These are phyloP conservation scores for Cadophora malorum DNA, from an alignment of 2,329 filamentous ascomycete genomes.

Conservation along the genomic window DNA sequence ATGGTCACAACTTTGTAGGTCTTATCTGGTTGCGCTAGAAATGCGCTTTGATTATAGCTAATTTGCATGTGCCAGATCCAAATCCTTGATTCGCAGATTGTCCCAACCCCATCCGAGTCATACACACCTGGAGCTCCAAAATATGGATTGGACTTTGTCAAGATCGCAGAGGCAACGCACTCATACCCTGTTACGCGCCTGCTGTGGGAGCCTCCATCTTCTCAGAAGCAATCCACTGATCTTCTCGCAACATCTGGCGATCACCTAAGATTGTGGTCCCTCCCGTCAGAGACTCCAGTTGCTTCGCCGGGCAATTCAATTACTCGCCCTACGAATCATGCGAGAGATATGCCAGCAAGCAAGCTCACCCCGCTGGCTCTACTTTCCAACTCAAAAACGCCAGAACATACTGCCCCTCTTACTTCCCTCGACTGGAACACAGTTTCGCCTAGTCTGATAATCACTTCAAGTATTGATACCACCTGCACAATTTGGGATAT, in stretches of 20 bases:
- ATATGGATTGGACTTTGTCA: conserved; percentile 86
- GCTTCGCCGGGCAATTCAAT: conserved; percentile 68
- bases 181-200: conserved; percentile 96
- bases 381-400: conserved; percentile 96
- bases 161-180: conserved; percentile 94
- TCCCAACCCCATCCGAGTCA: conserved; percentile 71
- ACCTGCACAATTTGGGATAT: conserved; percentile 99
- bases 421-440: conserved; percentile 99
- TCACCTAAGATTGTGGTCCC: conserved; percentile 90
- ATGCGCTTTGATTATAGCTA: conserved; percentile 20
- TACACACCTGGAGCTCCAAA: conserved; percentile 74
- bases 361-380: conserved; percentile 93
- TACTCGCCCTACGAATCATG: conserved; percentile 66
- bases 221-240: conserved; percentile 94
- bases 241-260: conserved; percentile 94
- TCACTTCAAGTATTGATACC: conserved; percentile 98
- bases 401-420: conserved; percentile 94
- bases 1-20: conserved; percentile 94
- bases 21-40: conserved; percentile 28
- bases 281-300: conserved; percentile 72
- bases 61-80: conserved; percentile 71
- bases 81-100: conserved; percentile 89
- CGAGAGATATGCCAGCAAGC: conserved; percentile 63
- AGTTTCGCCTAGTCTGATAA: conserved; percentile 94
- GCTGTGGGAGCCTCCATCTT: conserved; percentile 93